Percentiles rank a stretch among this genome's conserved stretches.
phyloP scores from a whole-genome alignment of 768 basidiomycete species.

The Hericium alpestre region DNA sequence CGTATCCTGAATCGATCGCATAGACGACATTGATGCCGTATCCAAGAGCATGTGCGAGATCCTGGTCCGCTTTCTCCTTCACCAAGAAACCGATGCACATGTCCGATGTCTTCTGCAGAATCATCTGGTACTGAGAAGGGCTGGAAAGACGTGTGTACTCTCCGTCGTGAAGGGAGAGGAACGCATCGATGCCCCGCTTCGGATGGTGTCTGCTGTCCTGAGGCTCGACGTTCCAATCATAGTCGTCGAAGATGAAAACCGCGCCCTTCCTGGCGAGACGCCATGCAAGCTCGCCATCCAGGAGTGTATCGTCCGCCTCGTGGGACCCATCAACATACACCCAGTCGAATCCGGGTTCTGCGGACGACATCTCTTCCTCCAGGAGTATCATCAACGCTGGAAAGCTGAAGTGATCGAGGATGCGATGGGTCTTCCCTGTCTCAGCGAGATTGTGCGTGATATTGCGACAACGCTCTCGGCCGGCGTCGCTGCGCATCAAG shows the following conservation, averaged over 20 bases:
- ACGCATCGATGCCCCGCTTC: conserved; percentile 44
- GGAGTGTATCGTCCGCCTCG: conserved; percentile 46
- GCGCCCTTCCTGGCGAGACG: conserved; percentile 40
- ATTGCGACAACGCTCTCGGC: conserved; percentile 32
- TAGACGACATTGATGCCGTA: conserved; percentile 42
- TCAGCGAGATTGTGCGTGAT: conserved; percentile 37
- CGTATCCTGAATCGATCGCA: conserved; percentile 32
- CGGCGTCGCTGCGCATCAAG: conserved; percentile 36
- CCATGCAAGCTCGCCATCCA: conserved; percentile 54
- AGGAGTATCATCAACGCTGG: conserved; percentile 39
- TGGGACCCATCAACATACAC: conserved; percentile 52
- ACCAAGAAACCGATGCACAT: conserved; percentile 46
- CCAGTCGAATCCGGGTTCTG: conserved; percentile 41
- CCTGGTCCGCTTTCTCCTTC: conserved; percentile 10
- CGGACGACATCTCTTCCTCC: conserved; percentile 30
- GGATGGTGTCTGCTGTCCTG: conserved; percentile 42
- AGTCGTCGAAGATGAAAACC: conserved; percentile 49
- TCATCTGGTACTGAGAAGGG: conserved; percentile 36
- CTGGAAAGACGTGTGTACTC: conserved; percentile 34
- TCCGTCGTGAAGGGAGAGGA: conserved; percentile 38
- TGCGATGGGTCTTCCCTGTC: conserved; percentile 33
- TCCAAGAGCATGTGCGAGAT: conserved; percentile 19
- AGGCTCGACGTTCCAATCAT: conserved; percentile 40
- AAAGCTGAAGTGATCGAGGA: conserved; percentile 42
- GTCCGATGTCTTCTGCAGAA: conserved; percentile 37